Evolutionary conservation across 1,139 yeast species (phyloP).

Genomic region (Suhomyces bribrorum): DNA sequence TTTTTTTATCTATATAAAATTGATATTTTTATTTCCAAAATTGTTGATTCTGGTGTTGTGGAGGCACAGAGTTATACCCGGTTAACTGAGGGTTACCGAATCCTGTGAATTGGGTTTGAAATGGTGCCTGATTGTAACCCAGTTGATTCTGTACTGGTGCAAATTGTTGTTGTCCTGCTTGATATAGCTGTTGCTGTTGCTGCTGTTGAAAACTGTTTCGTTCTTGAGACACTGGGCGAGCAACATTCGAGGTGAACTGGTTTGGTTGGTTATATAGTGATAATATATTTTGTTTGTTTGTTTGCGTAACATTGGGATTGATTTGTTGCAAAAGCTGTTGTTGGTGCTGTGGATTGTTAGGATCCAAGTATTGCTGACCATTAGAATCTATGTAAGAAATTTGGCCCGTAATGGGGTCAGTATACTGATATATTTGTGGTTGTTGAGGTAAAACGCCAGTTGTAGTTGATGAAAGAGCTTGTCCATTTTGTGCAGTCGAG

Average conservation of each 20-base stretch:
- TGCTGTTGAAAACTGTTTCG: constrained; percentile 22
- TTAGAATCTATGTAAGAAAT: constrained; percentile 59
- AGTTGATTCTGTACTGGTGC: constrained; percentile 2
- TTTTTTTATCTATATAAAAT: not conserved
- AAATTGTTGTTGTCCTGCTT: constrained; percentile 18
- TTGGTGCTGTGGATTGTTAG: constrained; percentile 55
- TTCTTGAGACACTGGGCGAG: constrained; percentile 19
- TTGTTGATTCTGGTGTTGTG: constrained; percentile 12
- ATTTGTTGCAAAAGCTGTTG: constrained; percentile 47
- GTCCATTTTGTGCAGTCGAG: constrained; percentile 7
- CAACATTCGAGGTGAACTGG: constrained; percentile 29
- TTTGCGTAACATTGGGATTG: constrained; percentile 36
- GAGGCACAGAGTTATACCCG: constrained; percentile 10
- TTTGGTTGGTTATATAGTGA: constrained; percentile 44
- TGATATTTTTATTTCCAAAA: constrained; percentile 9
- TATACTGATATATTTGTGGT: constrained; percentile 57
- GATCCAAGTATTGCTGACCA: constrained; percentile 62
- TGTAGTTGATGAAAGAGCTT: not conserved
- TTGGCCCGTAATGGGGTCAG: constrained; percentile 63
- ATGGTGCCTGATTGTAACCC: constrained; percentile 1
- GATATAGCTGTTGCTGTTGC: constrained; percentile 25
- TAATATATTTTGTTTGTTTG: constrained; percentile 43
- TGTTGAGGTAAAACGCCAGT: constrained; percentile 12
- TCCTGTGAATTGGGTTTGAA: constrained; percentile 19
- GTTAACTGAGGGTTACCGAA: constrained; percentile 13